A percentile compares a stretch with the other conserved stretches of the same genome.
phyloP scores from a whole-genome alignment of 352 stramenopile genomes.

The Phytopythium mirpurense region DNA sequence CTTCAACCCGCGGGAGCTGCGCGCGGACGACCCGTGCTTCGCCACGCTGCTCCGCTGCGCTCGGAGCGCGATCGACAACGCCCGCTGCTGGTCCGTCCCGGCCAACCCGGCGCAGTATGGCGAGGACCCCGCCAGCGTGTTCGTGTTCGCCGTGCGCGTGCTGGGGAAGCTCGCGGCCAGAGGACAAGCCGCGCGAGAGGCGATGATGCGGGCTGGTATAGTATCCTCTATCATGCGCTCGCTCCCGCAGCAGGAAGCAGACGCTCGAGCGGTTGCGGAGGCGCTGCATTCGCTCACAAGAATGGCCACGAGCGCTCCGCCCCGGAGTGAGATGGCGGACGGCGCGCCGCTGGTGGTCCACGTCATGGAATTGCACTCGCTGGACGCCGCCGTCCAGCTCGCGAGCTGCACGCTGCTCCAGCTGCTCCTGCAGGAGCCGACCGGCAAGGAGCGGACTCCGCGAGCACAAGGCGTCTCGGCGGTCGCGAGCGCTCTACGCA shows the following conservation, averaged over 20 bases:
- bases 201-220: conserved; percentile 33
- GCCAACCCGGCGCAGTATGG: not conserved
- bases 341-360: conserved; percentile 24
- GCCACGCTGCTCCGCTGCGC: conserved; percentile 34
- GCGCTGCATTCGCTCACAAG: conserved; percentile 47
- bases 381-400: conserved; percentile 30
- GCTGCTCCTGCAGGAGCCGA: conserved; percentile 58
- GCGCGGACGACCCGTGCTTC: conserved; percentile 30
- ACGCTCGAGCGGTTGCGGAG: conserved; percentile 10
- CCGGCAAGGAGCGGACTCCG: conserved; percentile 41
- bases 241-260: conserved; percentile 6
- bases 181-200: conserved; percentile 41
- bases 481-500: conserved; percentile 26
- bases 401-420: conserved; percentile 64
- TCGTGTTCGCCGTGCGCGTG: conserved; percentile 36
- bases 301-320: conserved; percentile 35
- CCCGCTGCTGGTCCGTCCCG: conserved; percentile 16
- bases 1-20: conserved; percentile 22
- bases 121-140: conserved; percentile 22
- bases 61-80: conserved; percentile 26
- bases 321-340: conserved; percentile 24
- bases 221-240: conserved; percentile 29
- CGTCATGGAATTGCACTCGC: conserved; percentile 27
- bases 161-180: conserved; percentile 35
- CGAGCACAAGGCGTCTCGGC: conserved; percentile 21